Evolutionary conservation across 2,329 filamentous ascomycete genomes (phyloP).

Genomic region (Microdochium trichocladiopsis): DNA sequence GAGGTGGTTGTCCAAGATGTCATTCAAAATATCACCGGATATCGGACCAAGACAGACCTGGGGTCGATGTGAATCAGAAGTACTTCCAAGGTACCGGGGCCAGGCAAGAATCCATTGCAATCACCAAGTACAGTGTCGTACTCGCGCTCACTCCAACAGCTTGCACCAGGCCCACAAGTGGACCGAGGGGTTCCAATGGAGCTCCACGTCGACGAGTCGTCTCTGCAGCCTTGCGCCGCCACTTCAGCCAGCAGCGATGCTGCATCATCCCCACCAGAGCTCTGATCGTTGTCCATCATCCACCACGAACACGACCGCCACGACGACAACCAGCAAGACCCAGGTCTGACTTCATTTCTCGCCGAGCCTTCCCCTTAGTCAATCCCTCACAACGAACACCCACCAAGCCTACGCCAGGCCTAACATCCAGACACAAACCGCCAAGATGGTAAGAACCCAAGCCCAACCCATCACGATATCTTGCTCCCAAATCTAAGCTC

Average conservation of each 20-base stretch:
- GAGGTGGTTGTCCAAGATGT: too few species aligned
- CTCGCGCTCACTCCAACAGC: too few species aligned
- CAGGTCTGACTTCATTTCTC: constrained; percentile 5
- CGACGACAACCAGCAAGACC: not conserved
- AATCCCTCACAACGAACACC: constrained; percentile 21
- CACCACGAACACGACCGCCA: not conserved
- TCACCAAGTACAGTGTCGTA: too few species aligned
- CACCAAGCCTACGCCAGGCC: constrained; percentile 27
- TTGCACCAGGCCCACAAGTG: too few species aligned
- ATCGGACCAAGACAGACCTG: too few species aligned
- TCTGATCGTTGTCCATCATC: not conserved
- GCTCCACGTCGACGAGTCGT: not conserved
- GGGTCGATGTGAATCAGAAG: too few species aligned
- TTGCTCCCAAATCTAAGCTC: too few species aligned
- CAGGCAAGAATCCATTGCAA: too few species aligned
- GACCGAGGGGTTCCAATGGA: not conserved
- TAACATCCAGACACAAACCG: constrained; percentile 5
- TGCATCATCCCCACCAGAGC: not conserved
- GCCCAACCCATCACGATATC: too few species aligned
- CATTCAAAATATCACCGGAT: not conserved
- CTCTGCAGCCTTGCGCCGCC: not conserved
- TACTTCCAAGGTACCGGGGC: too few species aligned
- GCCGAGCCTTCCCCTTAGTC: constrained; percentile 42
- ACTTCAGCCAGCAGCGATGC: not conserved
- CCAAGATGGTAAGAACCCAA: constrained; percentile 41